phyloP scores from a whole-genome alignment of 2,329 filamentous ascomycete genomes.

The Colletotrichum godetiae region DNA sequence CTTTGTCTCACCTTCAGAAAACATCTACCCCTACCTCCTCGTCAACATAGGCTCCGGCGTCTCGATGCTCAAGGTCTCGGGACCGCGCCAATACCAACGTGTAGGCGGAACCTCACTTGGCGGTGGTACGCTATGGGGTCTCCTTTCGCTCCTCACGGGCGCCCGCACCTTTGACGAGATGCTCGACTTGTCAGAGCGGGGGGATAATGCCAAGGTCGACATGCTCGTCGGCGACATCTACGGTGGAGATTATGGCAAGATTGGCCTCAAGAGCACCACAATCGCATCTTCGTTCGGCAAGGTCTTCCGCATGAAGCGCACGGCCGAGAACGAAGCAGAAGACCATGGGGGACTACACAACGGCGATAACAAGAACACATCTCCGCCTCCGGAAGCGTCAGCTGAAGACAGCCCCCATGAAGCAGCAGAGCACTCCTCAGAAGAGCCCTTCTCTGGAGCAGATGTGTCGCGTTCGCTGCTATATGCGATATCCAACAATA shows the following conservation, averaged over 20 bases:
- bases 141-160: slow-evolving; percentile 92
- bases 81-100: slow-evolving; percentile 85
- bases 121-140: slow-evolving; percentile 96
- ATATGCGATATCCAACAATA: slow-evolving; percentile 97
- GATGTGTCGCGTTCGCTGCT: slow-evolving; percentile 93
- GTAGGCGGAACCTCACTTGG: slow-evolving; percentile 96
- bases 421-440: slow-evolving; percentile 40
- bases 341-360: slow-evolving; percentile 71
- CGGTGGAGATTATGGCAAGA: slow-evolving; percentile 94
- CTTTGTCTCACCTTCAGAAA: slow-evolving; percentile 81
- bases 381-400: slow-evolving; percentile 31
- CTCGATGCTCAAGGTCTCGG: slow-evolving; percentile 96
- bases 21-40: slow-evolving; percentile 93
- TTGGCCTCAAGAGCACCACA: slow-evolving; percentile 93
- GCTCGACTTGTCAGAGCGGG: slow-evolving; percentile 88
- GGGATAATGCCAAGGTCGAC: slow-evolving; percentile 93
- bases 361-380: slow-evolving; percentile 54
- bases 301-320: slow-evolving; percentile 91
- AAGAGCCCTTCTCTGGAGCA: slow-evolving; percentile 73
- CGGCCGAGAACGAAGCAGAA: slow-evolving; percentile 83
- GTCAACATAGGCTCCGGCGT: slow-evolving; percentile 99
- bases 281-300: slow-evolving; percentile 98
- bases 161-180: slow-evolving; percentile 97
- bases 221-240: slow-evolving; percentile 99
- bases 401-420: slow-evolving; percentile 9